phyloP scores from a whole-genome alignment of 1,284 basidiomycete species.

The Chiua sp. region DNA sequence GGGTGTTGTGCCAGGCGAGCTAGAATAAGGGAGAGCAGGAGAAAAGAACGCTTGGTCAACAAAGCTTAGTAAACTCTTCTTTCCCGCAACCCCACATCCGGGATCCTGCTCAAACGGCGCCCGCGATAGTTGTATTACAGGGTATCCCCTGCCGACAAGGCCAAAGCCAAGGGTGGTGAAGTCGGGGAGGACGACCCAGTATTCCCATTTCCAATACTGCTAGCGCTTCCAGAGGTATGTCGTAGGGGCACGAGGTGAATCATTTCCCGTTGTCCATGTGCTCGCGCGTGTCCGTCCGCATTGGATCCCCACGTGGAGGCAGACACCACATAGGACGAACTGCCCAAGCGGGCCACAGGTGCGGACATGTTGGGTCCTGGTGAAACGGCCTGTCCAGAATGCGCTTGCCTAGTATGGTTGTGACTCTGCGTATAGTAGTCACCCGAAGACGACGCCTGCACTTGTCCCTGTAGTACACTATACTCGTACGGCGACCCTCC shows the following conservation, averaged over 20 bases:
- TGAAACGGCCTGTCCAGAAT: conserved; percentile 25
- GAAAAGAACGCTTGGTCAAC: conserved; percentile 27
- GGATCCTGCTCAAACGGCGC: conserved; percentile 38
- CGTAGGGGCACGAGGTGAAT: conserved; percentile 64
- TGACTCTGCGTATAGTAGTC: conserved; percentile 32
- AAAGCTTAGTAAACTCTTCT: conserved; percentile 74
- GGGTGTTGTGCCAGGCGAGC: conserved; percentile 77
- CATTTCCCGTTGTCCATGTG: conserved; percentile 41
- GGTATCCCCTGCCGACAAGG: conserved; percentile 26
- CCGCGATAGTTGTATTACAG: conserved; percentile 39
- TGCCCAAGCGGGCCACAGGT: conserved; percentile 16
- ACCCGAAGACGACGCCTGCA: conserved; percentile 17
- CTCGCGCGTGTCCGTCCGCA: conserved; percentile 16
- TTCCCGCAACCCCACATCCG: conserved; percentile 40
- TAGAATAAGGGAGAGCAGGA: conserved; percentile 19
- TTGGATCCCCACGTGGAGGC: conserved; percentile 24
- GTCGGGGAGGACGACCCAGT: conserved; percentile 29
- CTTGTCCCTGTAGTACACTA: conserved; percentile 17
- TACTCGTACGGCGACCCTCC: conserved; percentile 35
- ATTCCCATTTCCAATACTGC: conserved; percentile 8
- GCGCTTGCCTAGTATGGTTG: conserved; percentile 13
- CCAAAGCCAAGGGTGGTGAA: conserved; percentile 31
- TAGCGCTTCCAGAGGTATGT: conserved; percentile 16
- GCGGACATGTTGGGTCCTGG: conserved; percentile 21
- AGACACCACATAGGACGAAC: conserved; percentile 16